These are phyloP conservation scores for Microsporum canis DNA, from an alignment of 2,329 filamentous ascomycete species.

Conservation along the genomic window DNA sequence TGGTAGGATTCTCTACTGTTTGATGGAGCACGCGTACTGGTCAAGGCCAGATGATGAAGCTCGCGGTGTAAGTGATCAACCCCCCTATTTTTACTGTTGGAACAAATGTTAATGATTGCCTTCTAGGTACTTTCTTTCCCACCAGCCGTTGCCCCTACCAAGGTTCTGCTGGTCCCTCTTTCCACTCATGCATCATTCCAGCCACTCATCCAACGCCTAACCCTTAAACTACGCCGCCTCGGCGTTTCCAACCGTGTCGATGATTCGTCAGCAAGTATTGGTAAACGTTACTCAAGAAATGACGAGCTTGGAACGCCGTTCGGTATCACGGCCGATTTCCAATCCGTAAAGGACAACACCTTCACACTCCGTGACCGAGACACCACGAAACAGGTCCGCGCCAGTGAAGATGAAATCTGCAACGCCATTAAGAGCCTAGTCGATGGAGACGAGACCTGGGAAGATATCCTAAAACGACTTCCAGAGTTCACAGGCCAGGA, in stretches of 20 bases:
- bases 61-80: constrained; percentile 59
- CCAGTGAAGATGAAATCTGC: constrained; percentile 67
- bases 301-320: constrained; percentile 92
- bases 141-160: constrained; percentile 75
- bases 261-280: constrained; percentile 81
- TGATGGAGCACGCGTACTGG: constrained; percentile 96
- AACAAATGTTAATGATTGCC: background rate
- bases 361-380: constrained; percentile 86
- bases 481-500: constrained; percentile 75
- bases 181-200: constrained; percentile 71
- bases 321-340: constrained; percentile 90
- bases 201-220: constrained; percentile 62
- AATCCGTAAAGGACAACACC: constrained; percentile 76
- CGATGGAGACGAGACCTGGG: constrained; percentile 53
- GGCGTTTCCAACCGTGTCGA: constrained; percentile 79
- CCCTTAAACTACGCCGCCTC: constrained; percentile 60
- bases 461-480: constrained; percentile 62
- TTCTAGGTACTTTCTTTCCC: constrained; percentile 59
- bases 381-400: constrained; percentile 80
- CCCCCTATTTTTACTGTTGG: background rate
- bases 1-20: constrained; percentile 80
- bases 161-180: constrained; percentile 83
- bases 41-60: constrained; percentile 72
- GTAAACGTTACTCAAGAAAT: constrained; percentile 88
- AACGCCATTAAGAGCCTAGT: constrained; percentile 56